Evolutionary conservation across 1,139 yeast species (phyloP).

Genomic region (Pichia sp.): DNA sequence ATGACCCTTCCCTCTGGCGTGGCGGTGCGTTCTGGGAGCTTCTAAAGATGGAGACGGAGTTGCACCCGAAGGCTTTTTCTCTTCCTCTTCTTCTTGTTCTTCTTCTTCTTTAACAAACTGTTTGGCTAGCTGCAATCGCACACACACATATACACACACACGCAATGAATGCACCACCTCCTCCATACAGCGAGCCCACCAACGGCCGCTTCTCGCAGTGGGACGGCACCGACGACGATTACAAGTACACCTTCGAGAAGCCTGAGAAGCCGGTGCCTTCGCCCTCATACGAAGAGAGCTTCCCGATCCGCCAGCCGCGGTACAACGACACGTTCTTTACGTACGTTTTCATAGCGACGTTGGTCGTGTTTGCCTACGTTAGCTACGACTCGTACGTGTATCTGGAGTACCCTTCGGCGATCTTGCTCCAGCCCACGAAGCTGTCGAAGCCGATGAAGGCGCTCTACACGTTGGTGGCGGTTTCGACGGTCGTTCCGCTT

Average conservation of each 20-base stretch:
- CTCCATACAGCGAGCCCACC: conserved; percentile 11
- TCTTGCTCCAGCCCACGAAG: neutral
- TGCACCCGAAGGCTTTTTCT: neutral
- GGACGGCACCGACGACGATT: conserved; percentile 16
- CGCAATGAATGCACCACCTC: conserved; percentile 6
- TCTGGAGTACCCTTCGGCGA: neutral
- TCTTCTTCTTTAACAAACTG: too few species aligned
- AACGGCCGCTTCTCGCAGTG: conserved; percentile 6
- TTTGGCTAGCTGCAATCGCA: too few species aligned
- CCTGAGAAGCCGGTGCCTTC: conserved; percentile 29
- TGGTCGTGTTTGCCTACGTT: conserved; percentile 17
- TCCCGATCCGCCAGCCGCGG: conserved; percentile 59
- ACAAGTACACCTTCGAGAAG: conserved; percentile 28
- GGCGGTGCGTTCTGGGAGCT: neutral
- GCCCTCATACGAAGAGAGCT: conserved; percentile 59
- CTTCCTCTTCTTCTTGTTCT: neutral
- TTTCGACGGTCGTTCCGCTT: conserved; percentile 23
- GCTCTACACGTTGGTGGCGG: conserved; percentile 14
- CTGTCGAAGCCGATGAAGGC: conserved; percentile 14
- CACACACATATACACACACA: neutral
- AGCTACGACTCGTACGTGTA: conserved; percentile 13
- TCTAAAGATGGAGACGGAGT: neutral
- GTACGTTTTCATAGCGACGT: conserved; percentile 51
- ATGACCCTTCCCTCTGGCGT: neutral
- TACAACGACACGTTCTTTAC: conserved; percentile 76